Evolutionary conservation across 495 filamentous ascomycete species (phyloP).

Genomic region (Immersiella caudata): DNA sequence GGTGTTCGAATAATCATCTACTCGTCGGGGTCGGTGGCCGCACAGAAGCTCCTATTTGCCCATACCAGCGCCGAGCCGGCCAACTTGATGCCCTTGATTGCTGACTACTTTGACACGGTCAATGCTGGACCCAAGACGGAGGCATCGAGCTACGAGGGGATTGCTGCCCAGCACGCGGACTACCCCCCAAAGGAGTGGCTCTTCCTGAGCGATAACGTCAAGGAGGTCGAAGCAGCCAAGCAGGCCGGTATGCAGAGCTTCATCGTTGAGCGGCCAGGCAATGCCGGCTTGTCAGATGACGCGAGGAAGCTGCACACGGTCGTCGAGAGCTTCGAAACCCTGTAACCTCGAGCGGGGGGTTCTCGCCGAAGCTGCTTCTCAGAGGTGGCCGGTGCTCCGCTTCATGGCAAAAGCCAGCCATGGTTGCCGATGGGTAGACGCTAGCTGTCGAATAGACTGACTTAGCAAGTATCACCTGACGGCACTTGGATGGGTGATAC

Average conservation of each 20-base stretch:
- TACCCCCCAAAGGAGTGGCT: slow-evolving; percentile 52
- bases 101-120: slow-evolving; percentile 69
- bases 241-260: slow-evolving; percentile 63
- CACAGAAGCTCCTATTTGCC: slow-evolving; percentile 70
- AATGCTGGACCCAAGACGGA: slow-evolving; percentile 73
- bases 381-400: neutral
- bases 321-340: slow-evolving; percentile 50
- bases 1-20: slow-evolving; percentile 64
- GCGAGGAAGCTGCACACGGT: slow-evolving; percentile 46
- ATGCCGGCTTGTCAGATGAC: slow-evolving; percentile 55
- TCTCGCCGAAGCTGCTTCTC: neutral
- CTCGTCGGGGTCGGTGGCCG: slow-evolving; percentile 69
- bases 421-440: neutral
- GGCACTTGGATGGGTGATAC: neutral
- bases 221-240: slow-evolving; percentile 68
- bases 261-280: slow-evolving; percentile 66
- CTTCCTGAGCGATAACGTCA: slow-evolving; percentile 72
- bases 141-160: slow-evolving; percentile 60
- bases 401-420: neutral
- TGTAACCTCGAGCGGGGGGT: slow-evolving; percentile 19
- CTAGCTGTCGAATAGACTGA: neutral
- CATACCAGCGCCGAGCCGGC: slow-evolving; percentile 60
- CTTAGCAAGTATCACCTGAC: neutral
- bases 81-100: slow-evolving; percentile 60
- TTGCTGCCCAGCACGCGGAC: slow-evolving; percentile 49